Conservation (phyloP, 78 protist genomes). For the Acrasis kona region DNA sequence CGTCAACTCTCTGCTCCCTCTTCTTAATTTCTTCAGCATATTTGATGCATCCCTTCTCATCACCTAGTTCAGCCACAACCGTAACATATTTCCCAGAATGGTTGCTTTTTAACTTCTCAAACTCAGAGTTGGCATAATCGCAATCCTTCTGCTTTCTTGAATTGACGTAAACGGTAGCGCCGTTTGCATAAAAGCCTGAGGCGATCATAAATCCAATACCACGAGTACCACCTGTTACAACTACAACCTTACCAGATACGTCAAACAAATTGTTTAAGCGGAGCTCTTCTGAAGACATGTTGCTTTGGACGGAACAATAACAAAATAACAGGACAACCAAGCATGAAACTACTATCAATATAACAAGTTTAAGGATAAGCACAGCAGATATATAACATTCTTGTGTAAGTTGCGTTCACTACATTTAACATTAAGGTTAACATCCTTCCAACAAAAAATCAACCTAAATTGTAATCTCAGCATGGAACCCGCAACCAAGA, state of each 20-base stretch:
- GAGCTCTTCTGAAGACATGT: too few species aligned
- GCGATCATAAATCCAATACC: slow-evolving; percentile 7
- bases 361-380: too few species aligned
- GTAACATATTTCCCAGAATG: slow-evolving; percentile 36
- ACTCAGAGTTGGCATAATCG: background rate
- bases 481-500: too few species aligned
- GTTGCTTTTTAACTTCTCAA: background rate
- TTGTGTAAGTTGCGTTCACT: too few species aligned
- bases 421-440: too few species aligned
- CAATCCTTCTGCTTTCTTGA: background rate
- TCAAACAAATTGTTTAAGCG: slow-evolving; percentile 1
- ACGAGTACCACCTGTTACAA: background rate
- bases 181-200: background rate
- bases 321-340: too few species aligned
- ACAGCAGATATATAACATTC: too few species aligned
- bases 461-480: too few species aligned
- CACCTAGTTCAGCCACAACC: slow-evolving; percentile 31
- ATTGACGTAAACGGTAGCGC: background rate
- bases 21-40: slow-evolving; percentile 7
- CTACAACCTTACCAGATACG: slow-evolving; percentile 1
- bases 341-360: too few species aligned
- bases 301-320: too few species aligned
- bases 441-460: too few species aligned
- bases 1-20: slow-evolving; percentile 20
- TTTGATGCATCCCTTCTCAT: background rate